Evolutionary conservation across 108 stramenopile species (phyloP), one percentile per base, ranked within the genome.

Genomic region (Bacterosira constricta): DNA sequence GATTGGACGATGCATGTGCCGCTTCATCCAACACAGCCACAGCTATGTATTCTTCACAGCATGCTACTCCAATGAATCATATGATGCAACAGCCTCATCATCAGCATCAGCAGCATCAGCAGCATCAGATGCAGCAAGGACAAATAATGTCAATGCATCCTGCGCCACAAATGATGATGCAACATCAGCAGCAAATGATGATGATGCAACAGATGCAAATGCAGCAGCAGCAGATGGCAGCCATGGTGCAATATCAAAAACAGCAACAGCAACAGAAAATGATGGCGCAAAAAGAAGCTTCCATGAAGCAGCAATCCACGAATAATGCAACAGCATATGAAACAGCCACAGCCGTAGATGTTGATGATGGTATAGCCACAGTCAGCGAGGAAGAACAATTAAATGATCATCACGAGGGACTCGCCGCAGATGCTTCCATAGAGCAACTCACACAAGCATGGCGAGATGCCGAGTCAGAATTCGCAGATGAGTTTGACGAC

Each of bases 371-470:
- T 42, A 69, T 76, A 13, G 66, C 50, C 20, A 73, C 75, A 1
- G 56, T 72, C 4, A 32, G 44, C 7, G 41, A 74, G 7, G 52
- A 50, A 27, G 54, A 75, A 25, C 62, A 67, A 12, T 39, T 71
- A 18, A 38, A 67, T 38, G n/a, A 41, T 23, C 39, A 47, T 34
- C 66, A 59, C 36, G 80, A 73, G 29, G 85, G 84, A 23, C 30
- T 41, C 21, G 50, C 68, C 4, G 70, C 64, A 18, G 83, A 82
- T 39, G 88, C 84, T 9, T 78, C 83, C 13, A 91, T 94, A 35
- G 88, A 94, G 62, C 82, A 83, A 27, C 42, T 94, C 26, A 87
- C 93, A 10, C 79, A 80, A 1, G 90, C 93, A 20, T 94, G 93
- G 93, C 82, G 83, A 4, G 79, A 91, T 66, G 90, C 90, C 6